phyloP scores from a whole-genome alignment of 192 early-diverging fungal genomes.

The Rhizophagus sp. region DNA sequence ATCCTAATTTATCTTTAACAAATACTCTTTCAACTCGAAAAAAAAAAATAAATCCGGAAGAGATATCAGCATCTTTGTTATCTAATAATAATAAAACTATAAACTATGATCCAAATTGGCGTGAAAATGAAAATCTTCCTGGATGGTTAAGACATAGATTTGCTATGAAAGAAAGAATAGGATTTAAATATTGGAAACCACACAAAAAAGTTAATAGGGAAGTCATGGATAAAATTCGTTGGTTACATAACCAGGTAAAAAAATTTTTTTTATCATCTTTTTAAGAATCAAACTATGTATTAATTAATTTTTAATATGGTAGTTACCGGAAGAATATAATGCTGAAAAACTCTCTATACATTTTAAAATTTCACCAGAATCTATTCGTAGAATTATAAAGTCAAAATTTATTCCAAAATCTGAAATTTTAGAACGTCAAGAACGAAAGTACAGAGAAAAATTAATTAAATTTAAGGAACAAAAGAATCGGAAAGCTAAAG shows the following conservation, averaged over 20 bases:
- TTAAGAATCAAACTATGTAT: neutral
- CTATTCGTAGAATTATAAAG: slow-evolving; percentile 12
- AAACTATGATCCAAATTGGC: slow-evolving; percentile 11
- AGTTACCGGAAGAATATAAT: slow-evolving; percentile 13
- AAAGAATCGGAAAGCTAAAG: neutral
- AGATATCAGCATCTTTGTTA: neutral
- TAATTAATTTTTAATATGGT: neutral
- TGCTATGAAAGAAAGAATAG: slow-evolving; percentile 10
- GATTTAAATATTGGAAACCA: slow-evolving; percentile 11
- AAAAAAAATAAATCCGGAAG: neutral
- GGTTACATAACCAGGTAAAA: neutral
- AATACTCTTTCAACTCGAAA: neutral
- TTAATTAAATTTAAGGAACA: neutral
- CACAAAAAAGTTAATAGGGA: slow-evolving; percentile 10
- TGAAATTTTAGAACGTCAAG: neutral
- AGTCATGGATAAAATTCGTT: slow-evolving; percentile 1
- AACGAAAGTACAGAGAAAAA: slow-evolving; percentile 1
- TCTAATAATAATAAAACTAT: neutral
- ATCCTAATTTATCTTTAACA: neutral
- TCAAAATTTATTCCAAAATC: neutral
- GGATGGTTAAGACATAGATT: slow-evolving; percentile 23
- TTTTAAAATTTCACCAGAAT: slow-evolving; percentile 18
- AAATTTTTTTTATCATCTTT: neutral
- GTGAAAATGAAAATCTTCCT: neutral
- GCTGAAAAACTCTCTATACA: neutral